Percentiles rank a stretch among this genome's conserved stretches.
Conservation (phyloP, 305 asterid species). For the Fraxinus sp. region DNA sequence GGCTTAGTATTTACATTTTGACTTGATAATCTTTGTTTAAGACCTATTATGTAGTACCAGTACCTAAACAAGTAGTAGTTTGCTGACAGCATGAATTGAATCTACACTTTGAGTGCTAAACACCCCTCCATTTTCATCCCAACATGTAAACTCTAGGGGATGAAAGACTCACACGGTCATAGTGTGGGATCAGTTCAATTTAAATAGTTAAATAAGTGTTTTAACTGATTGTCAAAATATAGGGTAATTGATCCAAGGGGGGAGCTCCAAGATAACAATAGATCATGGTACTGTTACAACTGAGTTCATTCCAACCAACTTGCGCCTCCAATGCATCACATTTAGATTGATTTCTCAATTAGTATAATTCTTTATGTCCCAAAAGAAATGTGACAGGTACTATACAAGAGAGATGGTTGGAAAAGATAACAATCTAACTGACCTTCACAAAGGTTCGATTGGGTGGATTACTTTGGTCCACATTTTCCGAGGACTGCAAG, state of each 20-base stretch:
- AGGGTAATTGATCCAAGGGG: background rate
- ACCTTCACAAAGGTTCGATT: constrained; percentile 90
- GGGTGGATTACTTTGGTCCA: constrained; percentile 59
- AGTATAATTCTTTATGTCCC: background rate
- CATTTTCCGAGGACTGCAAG: constrained; percentile 79
- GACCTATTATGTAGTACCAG: background rate
- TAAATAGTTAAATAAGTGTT: background rate
- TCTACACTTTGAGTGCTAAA: background rate
- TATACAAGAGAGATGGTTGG: background rate
- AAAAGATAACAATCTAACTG: constrained; percentile 17
- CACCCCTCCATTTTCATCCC: background rate
- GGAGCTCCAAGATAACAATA: background rate
- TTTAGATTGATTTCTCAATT: background rate
- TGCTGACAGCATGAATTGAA: background rate
- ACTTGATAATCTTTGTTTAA: background rate
- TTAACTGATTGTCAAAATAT: background rate
- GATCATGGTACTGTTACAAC: background rate
- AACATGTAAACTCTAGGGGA: background rate
- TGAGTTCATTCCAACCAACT: background rate
- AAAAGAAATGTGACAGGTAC: background rate
- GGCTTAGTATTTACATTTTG: background rate
- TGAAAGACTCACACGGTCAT: background rate
- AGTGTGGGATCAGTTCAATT: background rate
- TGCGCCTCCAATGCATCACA: background rate
- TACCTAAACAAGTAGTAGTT: background rate